Conservation (phyloP, 192 early-diverging fungal genomes). For the Backusella macrospora region DNA sequence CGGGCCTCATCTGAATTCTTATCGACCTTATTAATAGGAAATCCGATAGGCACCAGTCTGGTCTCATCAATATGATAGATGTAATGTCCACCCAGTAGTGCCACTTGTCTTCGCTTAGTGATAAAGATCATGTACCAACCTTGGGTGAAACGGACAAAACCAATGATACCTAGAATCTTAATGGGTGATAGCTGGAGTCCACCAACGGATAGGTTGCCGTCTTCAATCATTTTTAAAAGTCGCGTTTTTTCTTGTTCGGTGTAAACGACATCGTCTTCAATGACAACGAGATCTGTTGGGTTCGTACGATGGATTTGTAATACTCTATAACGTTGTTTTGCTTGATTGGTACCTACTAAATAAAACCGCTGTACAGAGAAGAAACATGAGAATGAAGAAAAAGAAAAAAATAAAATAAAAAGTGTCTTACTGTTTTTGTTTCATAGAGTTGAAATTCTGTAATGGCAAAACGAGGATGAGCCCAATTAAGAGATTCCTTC, state of each 20-base stretch:
- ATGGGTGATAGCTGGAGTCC: slow-evolving; percentile 65
- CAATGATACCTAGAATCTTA: slow-evolving; percentile 77
- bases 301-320: slow-evolving; percentile 88
- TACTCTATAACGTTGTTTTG: slow-evolving; percentile 75
- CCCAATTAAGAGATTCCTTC: slow-evolving; percentile 15
- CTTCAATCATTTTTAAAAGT: slow-evolving; percentile 75
- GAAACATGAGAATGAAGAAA: too few species aligned
- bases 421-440: slow-evolving; percentile 69
- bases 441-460: slow-evolving; percentile 87
- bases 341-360: slow-evolving; percentile 82
- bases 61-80: slow-evolving; percentile 96
- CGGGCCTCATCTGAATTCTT: slow-evolving; percentile 75
- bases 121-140: slow-evolving; percentile 92
- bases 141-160: slow-evolving; percentile 90
- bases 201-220: slow-evolving; percentile 75
- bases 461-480: slow-evolving; percentile 48
- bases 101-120: slow-evolving; percentile 82
- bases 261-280: slow-evolving; percentile 78
- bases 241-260: slow-evolving; percentile 74
- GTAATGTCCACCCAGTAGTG: slow-evolving; percentile 92
- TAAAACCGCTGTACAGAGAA: slow-evolving; percentile 61
- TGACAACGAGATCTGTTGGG: slow-evolving; percentile 68
- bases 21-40: slow-evolving; percentile 57
- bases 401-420: too few species aligned
- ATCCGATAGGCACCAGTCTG: slow-evolving; percentile 70